These are phyloP conservation scores for Durotheca rogersii DNA, from an alignment of 495 filamentous ascomycete species.

Conservation along the genomic window DNA sequence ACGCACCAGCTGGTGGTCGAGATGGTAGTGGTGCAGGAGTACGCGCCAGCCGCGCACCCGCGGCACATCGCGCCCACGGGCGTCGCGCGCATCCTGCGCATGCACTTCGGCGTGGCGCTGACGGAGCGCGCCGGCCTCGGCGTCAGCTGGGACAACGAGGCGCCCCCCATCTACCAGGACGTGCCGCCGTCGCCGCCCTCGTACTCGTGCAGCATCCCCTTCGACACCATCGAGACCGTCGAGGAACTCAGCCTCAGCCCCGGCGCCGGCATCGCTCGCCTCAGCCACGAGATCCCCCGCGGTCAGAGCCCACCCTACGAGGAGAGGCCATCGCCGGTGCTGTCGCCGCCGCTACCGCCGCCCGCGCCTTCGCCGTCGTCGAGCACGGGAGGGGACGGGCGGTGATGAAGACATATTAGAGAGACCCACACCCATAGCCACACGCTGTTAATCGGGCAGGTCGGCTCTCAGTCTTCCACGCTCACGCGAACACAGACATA, in stretches of 20 bases:
- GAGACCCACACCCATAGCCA: too few species aligned
- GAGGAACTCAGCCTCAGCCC: constrained; percentile 24
- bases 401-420: too few species aligned
- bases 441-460: too few species aligned
- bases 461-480: too few species aligned
- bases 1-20: constrained; percentile 87
- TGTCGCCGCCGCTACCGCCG: too few species aligned
- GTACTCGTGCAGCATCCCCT: constrained; percentile 51
- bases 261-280: background rate
- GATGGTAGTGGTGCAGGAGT: constrained; percentile 92
- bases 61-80: constrained; percentile 81
- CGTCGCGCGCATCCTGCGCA: constrained; percentile 84
- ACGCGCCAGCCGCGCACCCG: constrained; percentile 68
- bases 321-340: too few species aligned
- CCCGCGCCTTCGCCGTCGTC: too few species aligned
- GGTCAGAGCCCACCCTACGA: constrained; percentile 21
- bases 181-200: constrained; percentile 84
- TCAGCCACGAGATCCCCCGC: constrained; percentile 10
- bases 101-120: constrained; percentile 80
- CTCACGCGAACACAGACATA: too few species aligned
- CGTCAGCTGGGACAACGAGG: constrained; percentile 96
- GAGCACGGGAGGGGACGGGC: too few species aligned
- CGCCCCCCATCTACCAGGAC: constrained; percentile 91
- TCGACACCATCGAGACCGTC: constrained; percentile 24
- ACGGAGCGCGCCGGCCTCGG: constrained; percentile 86